These are phyloP conservation scores for Schizophyllum amplum DNA, from an alignment of 1,284 basidiomycete genomes.

Conservation along the genomic window DNA sequence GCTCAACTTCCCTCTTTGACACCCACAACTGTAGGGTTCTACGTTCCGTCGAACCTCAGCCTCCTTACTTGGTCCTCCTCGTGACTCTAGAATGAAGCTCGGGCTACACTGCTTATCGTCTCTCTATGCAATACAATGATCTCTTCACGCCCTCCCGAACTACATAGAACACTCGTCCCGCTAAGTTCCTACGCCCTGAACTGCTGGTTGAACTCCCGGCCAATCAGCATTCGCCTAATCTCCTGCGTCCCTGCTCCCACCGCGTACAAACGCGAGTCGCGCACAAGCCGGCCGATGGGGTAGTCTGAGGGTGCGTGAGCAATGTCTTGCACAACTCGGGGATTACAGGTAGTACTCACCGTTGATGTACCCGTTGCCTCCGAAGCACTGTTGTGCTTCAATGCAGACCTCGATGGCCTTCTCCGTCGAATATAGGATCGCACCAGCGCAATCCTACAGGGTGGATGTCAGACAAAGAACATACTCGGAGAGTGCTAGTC, in stretches of 20 bases:
- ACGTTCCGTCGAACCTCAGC: too few species aligned
- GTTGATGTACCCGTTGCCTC: slow-evolving; percentile 91
- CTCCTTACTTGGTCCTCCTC: too few species aligned
- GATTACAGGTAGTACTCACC: slow-evolving; percentile 31
- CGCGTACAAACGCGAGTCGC: slow-evolving; percentile 81
- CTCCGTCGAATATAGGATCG: slow-evolving; percentile 87
- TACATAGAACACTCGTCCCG: too few species aligned
- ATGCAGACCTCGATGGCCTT: slow-evolving; percentile 84
- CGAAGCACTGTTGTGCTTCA: slow-evolving; percentile 87
- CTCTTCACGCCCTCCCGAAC: slow-evolving; percentile 3
- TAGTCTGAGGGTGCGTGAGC: slow-evolving; percentile 50
- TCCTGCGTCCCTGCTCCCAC: slow-evolving; percentile 92
- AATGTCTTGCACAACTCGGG: slow-evolving; percentile 1
- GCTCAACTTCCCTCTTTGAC: too few species aligned
- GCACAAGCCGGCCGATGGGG: slow-evolving; percentile 76
- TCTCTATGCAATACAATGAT: slow-evolving; percentile 12
- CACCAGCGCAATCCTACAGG: slow-evolving; percentile 82
- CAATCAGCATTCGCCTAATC: slow-evolving; percentile 85
- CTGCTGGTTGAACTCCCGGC: slow-evolving; percentile 80
- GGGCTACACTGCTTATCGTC: slow-evolving; percentile 14
- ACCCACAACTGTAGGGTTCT: too few species aligned
- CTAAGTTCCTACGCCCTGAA: too few species aligned
- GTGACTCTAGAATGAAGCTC: too few species aligned
- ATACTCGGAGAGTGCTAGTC: background rate
- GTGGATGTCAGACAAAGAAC: background rate